phyloP scores from a whole-genome alignment of 2,329 filamentous ascomycete species.

The Alternaria triticina region DNA sequence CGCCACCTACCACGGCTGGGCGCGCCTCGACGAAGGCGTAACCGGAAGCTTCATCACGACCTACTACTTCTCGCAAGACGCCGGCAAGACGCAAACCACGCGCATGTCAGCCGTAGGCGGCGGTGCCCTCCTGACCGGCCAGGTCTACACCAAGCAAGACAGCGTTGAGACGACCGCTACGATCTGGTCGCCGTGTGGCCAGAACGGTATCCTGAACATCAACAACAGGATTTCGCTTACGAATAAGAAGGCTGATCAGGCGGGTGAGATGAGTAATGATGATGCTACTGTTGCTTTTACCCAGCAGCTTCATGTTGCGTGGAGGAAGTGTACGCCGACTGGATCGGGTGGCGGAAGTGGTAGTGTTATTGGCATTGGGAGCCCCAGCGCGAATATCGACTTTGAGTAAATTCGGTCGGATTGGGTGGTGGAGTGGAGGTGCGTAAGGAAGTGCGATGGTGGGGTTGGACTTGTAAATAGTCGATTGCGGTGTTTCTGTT shows the following conservation, averaged over 20 bases:
- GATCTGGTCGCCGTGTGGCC: conserved; percentile 44
- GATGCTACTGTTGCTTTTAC: conserved; percentile 46
- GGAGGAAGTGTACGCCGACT: conserved; percentile 31
- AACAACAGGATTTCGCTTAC: conserved; percentile 43
- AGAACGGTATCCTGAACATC: conserved; percentile 42
- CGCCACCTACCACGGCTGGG: conserved; percentile 47
- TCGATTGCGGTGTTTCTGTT: not conserved
- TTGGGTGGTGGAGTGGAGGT: not conserved
- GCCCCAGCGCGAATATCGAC: conserved; percentile 23
- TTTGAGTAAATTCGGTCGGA: no score
- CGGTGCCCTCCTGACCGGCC: conserved; percentile 47
- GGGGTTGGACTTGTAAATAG: not conserved
- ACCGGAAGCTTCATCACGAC: conserved; percentile 44
- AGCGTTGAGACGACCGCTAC: conserved; percentile 42
- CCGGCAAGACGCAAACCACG: conserved; percentile 36
- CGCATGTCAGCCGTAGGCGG: conserved; percentile 38
- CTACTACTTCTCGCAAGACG: conserved; percentile 48
- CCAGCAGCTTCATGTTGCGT: conserved; percentile 43
- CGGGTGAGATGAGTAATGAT: conserved; percentile 42
- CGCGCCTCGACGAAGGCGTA: conserved; percentile 41
- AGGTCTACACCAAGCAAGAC: conserved; percentile 57
- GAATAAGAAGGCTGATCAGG: conserved; percentile 21
- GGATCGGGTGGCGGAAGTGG: conserved; percentile 9
- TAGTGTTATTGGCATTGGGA: conserved; percentile 35
- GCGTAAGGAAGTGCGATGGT: not conserved